Evolutionary conservation across 768 basidiomycete species (phyloP).

Genomic region (Suillus lakei): DNA sequence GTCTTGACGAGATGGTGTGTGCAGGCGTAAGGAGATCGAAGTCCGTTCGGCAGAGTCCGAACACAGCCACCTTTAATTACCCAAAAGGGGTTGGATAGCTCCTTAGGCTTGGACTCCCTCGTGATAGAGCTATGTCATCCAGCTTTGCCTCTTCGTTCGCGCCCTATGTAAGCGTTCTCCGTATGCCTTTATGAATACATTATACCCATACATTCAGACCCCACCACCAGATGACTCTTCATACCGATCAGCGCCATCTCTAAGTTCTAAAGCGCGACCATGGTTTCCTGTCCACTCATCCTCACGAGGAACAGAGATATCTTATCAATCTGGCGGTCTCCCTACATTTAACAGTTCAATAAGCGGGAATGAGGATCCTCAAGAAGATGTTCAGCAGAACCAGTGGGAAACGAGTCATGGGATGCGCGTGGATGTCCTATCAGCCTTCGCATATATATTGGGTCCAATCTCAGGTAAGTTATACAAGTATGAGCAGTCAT

Average conservation of each 20-base stretch:
- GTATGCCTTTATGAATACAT: neutral
- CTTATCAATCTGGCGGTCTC: constrained; percentile 75
- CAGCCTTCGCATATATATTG: constrained; percentile 66
- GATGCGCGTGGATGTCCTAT: constrained; percentile 67
- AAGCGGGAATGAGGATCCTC: constrained; percentile 39
- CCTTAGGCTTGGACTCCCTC: neutral
- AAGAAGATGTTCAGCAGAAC: constrained; percentile 49
- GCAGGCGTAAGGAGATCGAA: constrained; percentile 23
- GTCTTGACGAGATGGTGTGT: constrained; percentile 30
- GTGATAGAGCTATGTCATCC: constrained; percentile 22
- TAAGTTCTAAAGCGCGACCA: constrained; percentile 40
- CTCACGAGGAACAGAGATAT: constrained; percentile 38
- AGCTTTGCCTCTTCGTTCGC: constrained; percentile 60
- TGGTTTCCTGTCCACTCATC: constrained; percentile 55
- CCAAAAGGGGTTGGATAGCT: constrained; percentile 2
- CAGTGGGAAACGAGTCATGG: constrained; percentile 76
- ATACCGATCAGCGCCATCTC: constrained; percentile 22
- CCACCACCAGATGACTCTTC: constrained; percentile 62
- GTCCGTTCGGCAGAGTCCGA: constrained; percentile 52
- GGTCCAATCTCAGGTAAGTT: constrained; percentile 75
- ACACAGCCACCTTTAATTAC: constrained; percentile 28
- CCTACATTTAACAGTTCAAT: constrained; percentile 58
- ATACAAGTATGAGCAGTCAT: neutral
- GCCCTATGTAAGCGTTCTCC: constrained; percentile 52
- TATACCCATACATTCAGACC: constrained; percentile 40